Conservation (phyloP, 2,329 filamentous ascomycete species). For the Fusarium nodosum region DNA sequence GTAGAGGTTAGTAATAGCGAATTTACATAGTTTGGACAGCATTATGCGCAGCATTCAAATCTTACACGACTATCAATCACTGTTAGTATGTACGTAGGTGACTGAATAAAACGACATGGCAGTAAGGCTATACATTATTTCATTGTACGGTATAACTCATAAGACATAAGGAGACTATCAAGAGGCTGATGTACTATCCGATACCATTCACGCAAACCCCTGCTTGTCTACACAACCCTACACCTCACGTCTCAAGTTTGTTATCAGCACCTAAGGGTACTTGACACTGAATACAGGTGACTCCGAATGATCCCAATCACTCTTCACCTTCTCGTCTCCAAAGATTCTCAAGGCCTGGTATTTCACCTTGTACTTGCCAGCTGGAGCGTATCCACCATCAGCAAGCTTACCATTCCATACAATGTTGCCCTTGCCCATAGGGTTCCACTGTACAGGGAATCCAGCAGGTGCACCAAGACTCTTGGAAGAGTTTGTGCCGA, state of each 20-base stretch:
- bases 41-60: neutral
- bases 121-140: neutral
- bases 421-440: slow-evolving; percentile 43
- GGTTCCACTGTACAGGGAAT: slow-evolving; percentile 56
- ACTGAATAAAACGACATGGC: too few species aligned
- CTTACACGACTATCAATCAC: neutral
- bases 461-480: slow-evolving; percentile 28
- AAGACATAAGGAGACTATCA: slow-evolving; percentile 8
- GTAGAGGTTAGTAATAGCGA: neutral
- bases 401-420: slow-evolving; percentile 63
- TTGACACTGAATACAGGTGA: slow-evolving; percentile 59
- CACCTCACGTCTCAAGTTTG: neutral
- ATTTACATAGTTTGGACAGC: neutral
- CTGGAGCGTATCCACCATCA: slow-evolving; percentile 62
- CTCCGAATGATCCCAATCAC: slow-evolving; percentile 63
- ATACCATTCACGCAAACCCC: neutral
- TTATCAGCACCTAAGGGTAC: slow-evolving; percentile 51
- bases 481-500: slow-evolving; percentile 39
- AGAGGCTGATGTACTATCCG: neutral
- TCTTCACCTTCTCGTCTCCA: slow-evolving; percentile 60
- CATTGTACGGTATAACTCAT: slow-evolving; percentile 9
- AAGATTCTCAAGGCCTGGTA: slow-evolving; percentile 65
- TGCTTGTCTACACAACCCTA: too few species aligned
- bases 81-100: neutral
- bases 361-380: slow-evolving; percentile 64